These are phyloP conservation scores for Leptographium galeiforme DNA, from an alignment of 2,329 filamentous ascomycete genomes.

Conservation along the genomic window DNA sequence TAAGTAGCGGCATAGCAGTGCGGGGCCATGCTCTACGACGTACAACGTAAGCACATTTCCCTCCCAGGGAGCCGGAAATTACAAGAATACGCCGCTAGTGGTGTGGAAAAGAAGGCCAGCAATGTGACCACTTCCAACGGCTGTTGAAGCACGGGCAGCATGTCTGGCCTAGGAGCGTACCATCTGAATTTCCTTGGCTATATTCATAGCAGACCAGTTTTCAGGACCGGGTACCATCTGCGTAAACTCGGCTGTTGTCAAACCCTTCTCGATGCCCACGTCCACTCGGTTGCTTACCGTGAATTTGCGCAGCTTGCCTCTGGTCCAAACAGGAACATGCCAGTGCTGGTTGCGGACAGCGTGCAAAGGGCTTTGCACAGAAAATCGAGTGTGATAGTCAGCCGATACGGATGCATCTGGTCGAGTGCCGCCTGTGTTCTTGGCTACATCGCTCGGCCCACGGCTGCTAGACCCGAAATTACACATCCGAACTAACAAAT, in stretches of 20 bases:
- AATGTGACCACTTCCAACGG: slow-evolving; percentile 30
- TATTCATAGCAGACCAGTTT: too few relatives aligned
- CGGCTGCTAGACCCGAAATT: slow-evolving; percentile 52
- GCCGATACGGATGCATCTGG: slow-evolving; percentile 53
- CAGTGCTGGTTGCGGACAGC: slow-evolving; percentile 50
- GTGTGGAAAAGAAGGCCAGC: slow-evolving; percentile 50
- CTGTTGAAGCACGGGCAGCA: too few relatives aligned
- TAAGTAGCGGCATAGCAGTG: too few relatives aligned
- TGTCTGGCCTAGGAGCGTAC: too few relatives aligned
- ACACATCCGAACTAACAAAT: slow-evolving; percentile 54
- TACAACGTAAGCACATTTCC: slow-evolving; percentile 50
- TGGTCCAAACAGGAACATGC: slow-evolving; percentile 36
- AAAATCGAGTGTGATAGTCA: slow-evolving; percentile 56
- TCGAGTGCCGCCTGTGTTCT: slow-evolving; percentile 37
- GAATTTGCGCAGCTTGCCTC: too few relatives aligned
- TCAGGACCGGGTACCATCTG: too few relatives aligned
- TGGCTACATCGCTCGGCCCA: slow-evolving; percentile 46
- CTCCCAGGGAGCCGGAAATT: slow-evolving; percentile 35
- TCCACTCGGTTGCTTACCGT: too few relatives aligned
- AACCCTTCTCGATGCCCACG: too few relatives aligned
- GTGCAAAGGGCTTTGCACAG: slow-evolving; percentile 43
- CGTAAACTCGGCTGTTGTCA: too few relatives aligned
- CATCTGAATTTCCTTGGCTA: too few relatives aligned
- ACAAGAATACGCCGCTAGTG: slow-evolving; percentile 40
- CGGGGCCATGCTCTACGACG: slow-evolving; percentile 61